Base-by-base conservation (phyloP, 2,329 filamentous ascomycete species). In the Massarina eburnea region DNA sequence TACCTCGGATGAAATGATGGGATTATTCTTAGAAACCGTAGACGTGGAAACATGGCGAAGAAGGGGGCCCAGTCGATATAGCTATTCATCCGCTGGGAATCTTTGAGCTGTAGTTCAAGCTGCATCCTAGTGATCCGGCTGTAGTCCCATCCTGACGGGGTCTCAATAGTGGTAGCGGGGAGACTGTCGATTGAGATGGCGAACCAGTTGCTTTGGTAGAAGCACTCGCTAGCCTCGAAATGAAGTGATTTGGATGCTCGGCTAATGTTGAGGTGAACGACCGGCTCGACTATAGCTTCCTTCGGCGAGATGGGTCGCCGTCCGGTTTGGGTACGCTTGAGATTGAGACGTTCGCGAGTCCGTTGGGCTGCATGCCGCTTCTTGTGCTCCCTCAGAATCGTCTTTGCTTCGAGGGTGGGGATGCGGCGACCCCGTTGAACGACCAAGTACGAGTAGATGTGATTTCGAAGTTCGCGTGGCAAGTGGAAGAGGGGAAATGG, bases 161-260 rank as follows among this genome's bases (percentile, higher is more conserved):
- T 47, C 15, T 66, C 59, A 24, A 63, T 49, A 1, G 49, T 51
- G 0, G 55, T 57, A 0, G 48, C 21, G 0, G 57, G 57, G 7
- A 64, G 55, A 29, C 50, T 65, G 43, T 59, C 55, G 4, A 66
- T 50, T 2, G 59, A 58, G 6, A 66, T 50, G 8, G 58, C 58
- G 43, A 66, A 66, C 49, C 55, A 59, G 22, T 66, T 65, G 43
- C 48, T 54, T 20, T 57, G 51, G 47, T 66, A 66, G 33, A 66
- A 45, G 29, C 34, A 53, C 14, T 63, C 57, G n/a, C 47, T 56
- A 4, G 57, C 59, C 51, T 66, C 63, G 14, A 41, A 34, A n/a
- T 61, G 48, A 2, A 65, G 39, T 19, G 38, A 39, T 12, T 45
- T 54, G 1, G 62, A 66, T 2, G 55, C 51, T 21, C 49, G 56